These are phyloP conservation scores for Rhodotorula sp. DNA, from an alignment of 1,284 basidiomycete genomes.

Conservation along the genomic window DNA sequence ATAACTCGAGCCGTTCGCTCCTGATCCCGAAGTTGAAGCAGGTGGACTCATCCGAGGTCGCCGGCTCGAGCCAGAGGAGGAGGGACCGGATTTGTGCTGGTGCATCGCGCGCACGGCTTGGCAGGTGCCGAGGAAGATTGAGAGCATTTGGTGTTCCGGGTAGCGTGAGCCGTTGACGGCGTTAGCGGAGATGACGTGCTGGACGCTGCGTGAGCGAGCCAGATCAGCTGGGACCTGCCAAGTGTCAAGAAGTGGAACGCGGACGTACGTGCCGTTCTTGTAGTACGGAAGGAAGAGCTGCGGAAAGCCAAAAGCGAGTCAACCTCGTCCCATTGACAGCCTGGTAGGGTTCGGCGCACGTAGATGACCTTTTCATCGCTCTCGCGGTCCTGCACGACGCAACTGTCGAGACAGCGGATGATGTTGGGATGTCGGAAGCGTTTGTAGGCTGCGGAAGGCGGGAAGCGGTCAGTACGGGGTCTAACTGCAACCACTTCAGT, in stretches of 20 bases:
- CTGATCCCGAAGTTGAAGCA: conserved; percentile 6
- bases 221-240: too few species aligned
- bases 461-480: background rate
- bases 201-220: conserved; percentile 57
- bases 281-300: conserved; percentile 75
- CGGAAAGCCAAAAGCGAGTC: background rate
- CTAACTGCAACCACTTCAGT: too few species aligned
- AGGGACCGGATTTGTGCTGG: conserved; percentile 59
- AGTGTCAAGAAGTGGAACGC: too few species aligned
- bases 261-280: conserved; percentile 55
- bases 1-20: conserved; percentile 42
- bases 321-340: background rate
- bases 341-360: conserved; percentile 49
- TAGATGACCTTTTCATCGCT: conserved; percentile 89
- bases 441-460: conserved; percentile 37
- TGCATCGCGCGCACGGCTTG: conserved; percentile 93
- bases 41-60: conserved; percentile 44
- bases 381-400: conserved; percentile 85
- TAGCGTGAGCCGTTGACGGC: conserved; percentile 74
- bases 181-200: conserved; percentile 88
- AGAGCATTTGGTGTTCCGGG: conserved; percentile 82
- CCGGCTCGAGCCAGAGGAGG: conserved; percentile 37
- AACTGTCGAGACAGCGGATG: conserved; percentile 88
- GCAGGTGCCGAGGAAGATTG: conserved; percentile 89
- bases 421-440: conserved; percentile 74